These are phyloP conservation scores for Geotrichum siamense DNA, from an alignment of 1,139 yeast genomes.

Conservation along the genomic window DNA sequence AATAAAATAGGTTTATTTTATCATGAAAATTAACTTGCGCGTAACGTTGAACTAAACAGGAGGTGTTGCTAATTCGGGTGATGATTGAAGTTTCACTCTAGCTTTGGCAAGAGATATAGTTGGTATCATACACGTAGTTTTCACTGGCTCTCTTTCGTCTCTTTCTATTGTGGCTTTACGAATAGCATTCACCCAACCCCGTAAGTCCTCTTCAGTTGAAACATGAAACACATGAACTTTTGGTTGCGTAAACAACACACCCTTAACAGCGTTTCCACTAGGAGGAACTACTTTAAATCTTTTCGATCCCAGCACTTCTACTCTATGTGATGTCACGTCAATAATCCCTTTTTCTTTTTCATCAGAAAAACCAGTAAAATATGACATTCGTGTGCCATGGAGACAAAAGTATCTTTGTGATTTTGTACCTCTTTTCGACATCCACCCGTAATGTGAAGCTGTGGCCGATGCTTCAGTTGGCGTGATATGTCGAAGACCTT, in stretches of 20 bases:
- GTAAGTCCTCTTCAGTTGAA: constrained; percentile 82
- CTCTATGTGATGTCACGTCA: constrained; percentile 92
- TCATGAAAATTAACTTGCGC: no score
- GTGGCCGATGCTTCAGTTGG: constrained; percentile 73
- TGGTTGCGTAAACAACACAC: constrained; percentile 92
- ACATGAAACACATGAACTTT: constrained; percentile 94
- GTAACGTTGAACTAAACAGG: no score
- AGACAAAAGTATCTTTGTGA: constrained; percentile 80
- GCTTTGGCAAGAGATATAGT: constrained; percentile 84
- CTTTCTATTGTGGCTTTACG: constrained; percentile 95
- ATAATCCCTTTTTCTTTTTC: constrained; percentile 83
- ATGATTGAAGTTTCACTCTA: neutral
- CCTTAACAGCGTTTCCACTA: constrained; percentile 93
- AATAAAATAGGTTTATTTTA: no score
- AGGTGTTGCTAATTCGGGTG: no score
- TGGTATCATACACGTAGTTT: constrained; percentile 92
- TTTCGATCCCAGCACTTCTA: constrained; percentile 60
- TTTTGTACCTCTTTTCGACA: constrained; percentile 92
- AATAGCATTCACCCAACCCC: constrained; percentile 90
- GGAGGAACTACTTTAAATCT: constrained; percentile 94
- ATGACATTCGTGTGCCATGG: constrained; percentile 88
- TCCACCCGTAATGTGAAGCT: constrained; percentile 86
- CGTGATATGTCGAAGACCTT: constrained; percentile 74
- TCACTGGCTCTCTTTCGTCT: constrained; percentile 89
- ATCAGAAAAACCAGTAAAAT: constrained; percentile 75